Conservation (phyloP, 495 filamentous ascomycete species). For the Pyrenula massariospora region DNA sequence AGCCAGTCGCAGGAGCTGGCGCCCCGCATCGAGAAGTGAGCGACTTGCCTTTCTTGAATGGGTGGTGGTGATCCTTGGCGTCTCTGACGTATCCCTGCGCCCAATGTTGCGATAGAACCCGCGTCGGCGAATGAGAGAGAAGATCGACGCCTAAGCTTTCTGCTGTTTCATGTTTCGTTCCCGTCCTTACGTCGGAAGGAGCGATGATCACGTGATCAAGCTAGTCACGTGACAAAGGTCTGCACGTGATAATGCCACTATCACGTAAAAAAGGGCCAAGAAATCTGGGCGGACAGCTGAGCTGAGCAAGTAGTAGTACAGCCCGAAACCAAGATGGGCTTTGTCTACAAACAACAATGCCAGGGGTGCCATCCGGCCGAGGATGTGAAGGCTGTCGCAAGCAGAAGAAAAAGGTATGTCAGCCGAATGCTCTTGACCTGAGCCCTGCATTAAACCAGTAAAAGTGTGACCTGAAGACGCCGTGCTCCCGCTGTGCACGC, state of each 20-base stretch:
- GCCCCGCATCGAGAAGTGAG: not conserved
- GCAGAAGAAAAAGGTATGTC: slow-evolving; percentile 39
- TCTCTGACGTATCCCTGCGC: not conserved
- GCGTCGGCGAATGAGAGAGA: not conserved
- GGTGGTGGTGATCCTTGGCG: not conserved
- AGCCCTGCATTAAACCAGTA: not conserved
- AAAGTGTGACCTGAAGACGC: slow-evolving; percentile 30
- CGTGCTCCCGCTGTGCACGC: slow-evolving; percentile 36
- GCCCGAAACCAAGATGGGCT: too few species aligned
- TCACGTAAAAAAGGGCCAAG: too few species aligned
- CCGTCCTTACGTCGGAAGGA: too few species aligned
- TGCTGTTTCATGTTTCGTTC: not conserved
- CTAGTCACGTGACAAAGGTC: too few species aligned
- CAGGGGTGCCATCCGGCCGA: slow-evolving; percentile 34
- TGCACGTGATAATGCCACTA: too few species aligned
- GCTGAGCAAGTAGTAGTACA: too few species aligned
- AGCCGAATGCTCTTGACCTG: not conserved
- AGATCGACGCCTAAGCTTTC: not conserved
- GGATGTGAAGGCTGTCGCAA: slow-evolving; percentile 38
- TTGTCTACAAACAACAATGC: too few species aligned
- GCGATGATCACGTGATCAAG: too few species aligned
- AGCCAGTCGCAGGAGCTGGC: too few species aligned
- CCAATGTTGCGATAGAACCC: not conserved
- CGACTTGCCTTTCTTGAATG: not conserved
- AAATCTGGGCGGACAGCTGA: too few species aligned